phyloP scores from a whole-genome alignment of 176 grass and related monocot species.

The Secale cereale region DNA sequence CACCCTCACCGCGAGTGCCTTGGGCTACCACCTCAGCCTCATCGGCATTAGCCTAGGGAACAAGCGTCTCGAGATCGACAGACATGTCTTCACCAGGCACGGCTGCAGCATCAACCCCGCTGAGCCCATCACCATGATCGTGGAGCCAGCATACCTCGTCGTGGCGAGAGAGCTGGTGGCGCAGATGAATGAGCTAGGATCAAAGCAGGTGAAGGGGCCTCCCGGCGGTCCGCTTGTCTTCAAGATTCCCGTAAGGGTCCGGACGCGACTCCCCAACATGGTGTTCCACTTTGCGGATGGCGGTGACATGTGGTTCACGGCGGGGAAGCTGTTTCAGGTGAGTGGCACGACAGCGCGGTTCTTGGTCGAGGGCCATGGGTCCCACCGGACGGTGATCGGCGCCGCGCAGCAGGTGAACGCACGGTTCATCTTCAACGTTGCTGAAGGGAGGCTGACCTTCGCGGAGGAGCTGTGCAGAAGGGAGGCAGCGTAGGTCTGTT shows the following conservation, averaged over 20 bases:
- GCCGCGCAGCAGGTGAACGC: neutral
- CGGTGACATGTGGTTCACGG: neutral
- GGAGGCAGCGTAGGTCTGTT: neutral
- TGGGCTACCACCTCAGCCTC: neutral
- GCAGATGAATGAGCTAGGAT: neutral
- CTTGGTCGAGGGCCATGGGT: neutral
- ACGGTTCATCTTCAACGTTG: neutral
- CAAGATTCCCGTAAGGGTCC: neutral
- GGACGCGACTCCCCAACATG: neutral
- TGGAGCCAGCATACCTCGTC: neutral
- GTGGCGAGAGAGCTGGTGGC: neutral
- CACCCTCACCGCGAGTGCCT: neutral
- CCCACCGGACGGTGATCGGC: neutral
- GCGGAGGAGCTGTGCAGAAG: neutral
- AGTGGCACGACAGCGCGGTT: too few species aligned
- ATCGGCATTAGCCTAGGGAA: neutral
- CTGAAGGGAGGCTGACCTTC: neutral
- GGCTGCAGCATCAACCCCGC: neutral
- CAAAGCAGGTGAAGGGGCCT: neutral
- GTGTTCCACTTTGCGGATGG: neutral
- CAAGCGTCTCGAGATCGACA: neutral
- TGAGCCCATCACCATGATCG: neutral
- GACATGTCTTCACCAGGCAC: neutral
- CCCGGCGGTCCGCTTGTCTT: neutral
- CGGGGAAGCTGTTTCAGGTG: neutral